These are phyloP conservation scores for Blastobotrys raffinosifermentans DNA, from an alignment of 1,139 yeast genomes.

Conservation along the genomic window DNA sequence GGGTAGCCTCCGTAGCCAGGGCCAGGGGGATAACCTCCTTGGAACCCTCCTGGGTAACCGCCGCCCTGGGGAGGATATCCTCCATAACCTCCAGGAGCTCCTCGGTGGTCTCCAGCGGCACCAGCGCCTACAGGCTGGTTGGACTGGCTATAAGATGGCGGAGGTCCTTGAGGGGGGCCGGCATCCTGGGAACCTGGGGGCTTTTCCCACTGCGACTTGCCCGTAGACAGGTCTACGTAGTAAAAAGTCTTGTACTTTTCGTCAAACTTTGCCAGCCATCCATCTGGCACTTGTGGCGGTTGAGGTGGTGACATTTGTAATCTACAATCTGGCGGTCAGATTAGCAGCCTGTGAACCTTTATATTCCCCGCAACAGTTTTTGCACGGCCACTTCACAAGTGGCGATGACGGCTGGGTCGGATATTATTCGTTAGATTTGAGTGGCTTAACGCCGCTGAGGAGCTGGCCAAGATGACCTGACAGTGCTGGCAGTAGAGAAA, in stretches of 20 bases:
- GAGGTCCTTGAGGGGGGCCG: slow-evolving; percentile 34
- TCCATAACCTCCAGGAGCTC: neutral
- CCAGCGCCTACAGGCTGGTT: slow-evolving; percentile 9
- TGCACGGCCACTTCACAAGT: too few relatives aligned
- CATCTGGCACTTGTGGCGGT: slow-evolving; percentile 27
- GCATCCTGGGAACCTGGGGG: slow-evolving; percentile 46
- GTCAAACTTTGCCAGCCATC: slow-evolving; percentile 88
- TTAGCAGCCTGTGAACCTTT: too few relatives aligned
- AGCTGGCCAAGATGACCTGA: too few relatives aligned
- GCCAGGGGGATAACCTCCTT: slow-evolving; percentile 19
- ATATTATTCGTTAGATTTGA: too few relatives aligned
- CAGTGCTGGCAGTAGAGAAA: too few relatives aligned
- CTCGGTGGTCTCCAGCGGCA: neutral
- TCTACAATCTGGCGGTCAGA: neutral
- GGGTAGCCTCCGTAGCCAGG: slow-evolving; percentile 16
- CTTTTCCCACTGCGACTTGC: slow-evolving; percentile 85
- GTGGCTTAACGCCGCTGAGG: too few relatives aligned
- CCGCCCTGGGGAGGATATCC: slow-evolving; percentile 10
- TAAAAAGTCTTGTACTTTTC: slow-evolving; percentile 59
- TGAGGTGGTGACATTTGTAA: neutral
- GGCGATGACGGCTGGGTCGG: too few relatives aligned
- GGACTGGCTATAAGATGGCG: slow-evolving; percentile 11
- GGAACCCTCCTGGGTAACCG: slow-evolving; percentile 10
- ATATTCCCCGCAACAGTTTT: too few relatives aligned
- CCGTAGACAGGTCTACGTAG: slow-evolving; percentile 67